Evolutionary conservation across 352 stramenopile species (phyloP).

Genomic region (Saprolegnia parasitica): DNA sequence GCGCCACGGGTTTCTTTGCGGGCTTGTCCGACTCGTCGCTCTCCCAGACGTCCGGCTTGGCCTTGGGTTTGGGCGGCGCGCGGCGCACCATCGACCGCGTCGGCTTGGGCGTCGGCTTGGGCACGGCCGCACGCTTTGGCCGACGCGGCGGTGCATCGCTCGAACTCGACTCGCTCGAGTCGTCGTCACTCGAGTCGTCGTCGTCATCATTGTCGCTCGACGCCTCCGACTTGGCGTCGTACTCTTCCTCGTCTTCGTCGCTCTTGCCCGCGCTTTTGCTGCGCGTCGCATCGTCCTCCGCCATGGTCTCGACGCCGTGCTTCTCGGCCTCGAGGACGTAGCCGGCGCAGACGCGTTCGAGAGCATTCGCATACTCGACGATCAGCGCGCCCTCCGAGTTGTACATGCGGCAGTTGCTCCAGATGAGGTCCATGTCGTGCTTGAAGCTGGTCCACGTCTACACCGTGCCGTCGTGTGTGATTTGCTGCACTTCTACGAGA

Average conservation of each 20-base stretch:
- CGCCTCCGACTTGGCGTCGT: neutral
- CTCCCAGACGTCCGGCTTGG: neutral
- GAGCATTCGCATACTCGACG: slow-evolving; percentile 63
- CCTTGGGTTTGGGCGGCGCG: neutral
- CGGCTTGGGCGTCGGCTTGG: no score
- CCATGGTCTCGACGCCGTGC: slow-evolving; percentile 48
- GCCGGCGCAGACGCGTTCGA: slow-evolving; percentile 37
- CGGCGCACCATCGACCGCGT: no score
- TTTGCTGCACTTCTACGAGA: neutral
- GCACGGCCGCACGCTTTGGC: neutral
- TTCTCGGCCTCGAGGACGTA: slow-evolving; percentile 43
- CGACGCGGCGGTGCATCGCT: neutral
- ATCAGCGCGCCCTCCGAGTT: slow-evolving; percentile 73
- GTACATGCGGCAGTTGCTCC: slow-evolving; percentile 78
- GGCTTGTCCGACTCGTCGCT: neutral
- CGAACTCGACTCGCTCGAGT: neutral
- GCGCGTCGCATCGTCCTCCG: slow-evolving; percentile 25
- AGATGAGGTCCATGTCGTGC: slow-evolving; percentile 71
- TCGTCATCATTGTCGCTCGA: slow-evolving; percentile 35
- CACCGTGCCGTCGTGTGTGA: neutral
- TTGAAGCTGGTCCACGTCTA: slow-evolving; percentile 79
- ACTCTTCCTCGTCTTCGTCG: slow-evolving; percentile 20
- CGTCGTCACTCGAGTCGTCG: slow-evolving; percentile 40
- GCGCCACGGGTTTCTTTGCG: no score
- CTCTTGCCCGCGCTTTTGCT: slow-evolving; percentile 2